Conservation (phyloP, 1,139 yeast genomes). For the Candida glucosophila region DNA sequence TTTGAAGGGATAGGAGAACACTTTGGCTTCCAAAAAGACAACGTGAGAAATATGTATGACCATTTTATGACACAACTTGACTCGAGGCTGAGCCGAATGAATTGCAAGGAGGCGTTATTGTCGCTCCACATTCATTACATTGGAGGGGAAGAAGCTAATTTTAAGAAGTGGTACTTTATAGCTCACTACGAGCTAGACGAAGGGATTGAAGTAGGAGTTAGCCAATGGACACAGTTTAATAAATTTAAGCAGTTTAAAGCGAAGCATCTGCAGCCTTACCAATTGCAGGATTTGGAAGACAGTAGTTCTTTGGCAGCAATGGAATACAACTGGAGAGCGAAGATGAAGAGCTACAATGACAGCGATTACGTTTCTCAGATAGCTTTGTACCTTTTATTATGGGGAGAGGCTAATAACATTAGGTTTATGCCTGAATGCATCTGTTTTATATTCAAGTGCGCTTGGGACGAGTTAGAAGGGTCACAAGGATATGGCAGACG, state of each 20-base stretch:
- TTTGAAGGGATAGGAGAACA: conserved; percentile 12
- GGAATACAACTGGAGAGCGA: conserved; percentile 17
- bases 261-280: conserved; percentile 6
- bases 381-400: conserved; percentile 26
- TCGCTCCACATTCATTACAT: conserved; percentile 35
- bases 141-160: conserved; percentile 33
- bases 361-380: conserved; percentile 21
- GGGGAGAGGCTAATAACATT: conserved; percentile 39
- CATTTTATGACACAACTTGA: conserved; percentile 32
- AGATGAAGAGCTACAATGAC: conserved; percentile 11
- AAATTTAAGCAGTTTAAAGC: conserved; percentile 5
- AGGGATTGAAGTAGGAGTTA: conserved; percentile 5
- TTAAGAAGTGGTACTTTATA: conserved; percentile 33
- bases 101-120: conserved; percentile 23
- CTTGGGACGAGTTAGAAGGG: conserved; percentile 12
- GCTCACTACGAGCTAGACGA: conserved; percentile 19
- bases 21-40: conserved; percentile 31
- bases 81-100: conserved; percentile 32
- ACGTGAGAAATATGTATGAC: conserved; percentile 27
- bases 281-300: conserved; percentile 9
- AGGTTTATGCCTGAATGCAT: conserved; percentile 37
- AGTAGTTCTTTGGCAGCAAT: conserved; percentile 10
- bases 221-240: conserved; percentile 8
- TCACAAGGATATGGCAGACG: no score
- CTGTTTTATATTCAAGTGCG: conserved; percentile 28